Evolutionary conservation across 106 monocot genomes (phyloP).

Genomic region (Apostasia ramifera): DNA sequence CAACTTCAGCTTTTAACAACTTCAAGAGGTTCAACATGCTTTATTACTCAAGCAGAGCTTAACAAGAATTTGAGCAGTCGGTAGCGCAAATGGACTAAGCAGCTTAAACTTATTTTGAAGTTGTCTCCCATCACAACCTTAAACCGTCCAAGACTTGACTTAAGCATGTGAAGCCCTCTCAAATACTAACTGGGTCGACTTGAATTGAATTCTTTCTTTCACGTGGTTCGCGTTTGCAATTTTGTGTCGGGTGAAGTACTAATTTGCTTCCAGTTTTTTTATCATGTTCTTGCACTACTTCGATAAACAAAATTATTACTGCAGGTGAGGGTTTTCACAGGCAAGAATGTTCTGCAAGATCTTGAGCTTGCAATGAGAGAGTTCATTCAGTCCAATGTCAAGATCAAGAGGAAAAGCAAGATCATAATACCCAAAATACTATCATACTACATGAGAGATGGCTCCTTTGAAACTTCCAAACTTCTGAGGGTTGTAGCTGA

Average conservation of each 20-base stretch:
- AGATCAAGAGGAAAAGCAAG: slow-evolving; percentile 26
- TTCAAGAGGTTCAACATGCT: too few relatives aligned
- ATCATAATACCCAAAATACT: slow-evolving; percentile 59
- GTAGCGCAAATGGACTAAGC: too few relatives aligned
- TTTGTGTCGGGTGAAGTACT: background rate
- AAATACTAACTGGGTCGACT: too few relatives aligned
- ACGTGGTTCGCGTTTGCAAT: background rate
- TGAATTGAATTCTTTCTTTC: background rate
- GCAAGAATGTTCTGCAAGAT: slow-evolving; percentile 40
- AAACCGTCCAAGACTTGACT: too few relatives aligned
- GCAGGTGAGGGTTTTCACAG: slow-evolving; percentile 59
- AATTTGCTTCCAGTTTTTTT: background rate
- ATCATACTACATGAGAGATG: slow-evolving; percentile 58
- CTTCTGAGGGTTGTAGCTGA: slow-evolving; percentile 37
- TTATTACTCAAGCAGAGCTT: too few relatives aligned
- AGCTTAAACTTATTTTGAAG: too few relatives aligned
- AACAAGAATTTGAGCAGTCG: too few relatives aligned
- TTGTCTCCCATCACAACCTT: too few relatives aligned
- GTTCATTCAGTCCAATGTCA: slow-evolving; percentile 46
- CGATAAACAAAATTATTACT: slow-evolving; percentile 1
- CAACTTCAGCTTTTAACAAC: too few relatives aligned
- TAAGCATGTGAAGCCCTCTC: background rate
- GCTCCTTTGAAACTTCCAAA: slow-evolving; percentile 35
- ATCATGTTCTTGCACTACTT: background rate
- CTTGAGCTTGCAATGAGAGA: slow-evolving; percentile 57